Percentiles rank a stretch among this genome's conserved stretches.
Evolutionary conservation across 495 filamentous ascomycete genomes (phyloP).

Genomic region (Penicillium argentinense): DNA sequence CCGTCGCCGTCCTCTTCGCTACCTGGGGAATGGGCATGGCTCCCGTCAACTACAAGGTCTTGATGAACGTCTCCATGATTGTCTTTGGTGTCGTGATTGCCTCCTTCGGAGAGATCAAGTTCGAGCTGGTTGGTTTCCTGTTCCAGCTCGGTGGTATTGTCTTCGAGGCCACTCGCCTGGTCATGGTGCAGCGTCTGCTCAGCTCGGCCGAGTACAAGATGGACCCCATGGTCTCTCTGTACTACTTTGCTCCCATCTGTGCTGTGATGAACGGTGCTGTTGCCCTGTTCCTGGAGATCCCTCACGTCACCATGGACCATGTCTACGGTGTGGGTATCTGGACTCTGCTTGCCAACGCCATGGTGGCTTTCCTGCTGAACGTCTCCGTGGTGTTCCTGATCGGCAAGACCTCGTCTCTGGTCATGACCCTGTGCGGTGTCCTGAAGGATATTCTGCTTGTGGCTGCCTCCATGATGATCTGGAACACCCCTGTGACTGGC

Average conservation of each 20-base stretch:
- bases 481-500: slow-evolving; percentile 74
- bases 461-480: slow-evolving; percentile 83
- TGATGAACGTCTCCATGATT: slow-evolving; percentile 84
- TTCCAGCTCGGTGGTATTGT: slow-evolving; percentile 82
- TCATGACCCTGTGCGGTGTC: slow-evolving; percentile 96
- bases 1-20: slow-evolving; percentile 82
- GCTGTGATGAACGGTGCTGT: slow-evolving; percentile 83
- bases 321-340: slow-evolving; percentile 73
- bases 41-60: slow-evolving; percentile 72
- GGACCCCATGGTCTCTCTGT: slow-evolving; percentile 93
- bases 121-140: slow-evolving; percentile 81
- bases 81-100: slow-evolving; percentile 89
- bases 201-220: slow-evolving; percentile 94
- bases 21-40: slow-evolving; percentile 81
- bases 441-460: slow-evolving; percentile 98
- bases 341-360: slow-evolving; percentile 75
- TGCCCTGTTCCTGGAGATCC: slow-evolving; percentile 76
- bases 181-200: slow-evolving; percentile 87
- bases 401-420: slow-evolving; percentile 93
- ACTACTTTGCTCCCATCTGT: slow-evolving; percentile 94
- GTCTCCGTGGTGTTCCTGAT: slow-evolving; percentile 96
- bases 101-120: slow-evolving; percentile 89
- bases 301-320: slow-evolving; percentile 66
- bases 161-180: slow-evolving; percentile 88
- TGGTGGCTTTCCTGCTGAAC: slow-evolving; percentile 84